Percentiles rank a stretch among this genome's conserved stretches.
phyloP scores from a whole-genome alignment of 2,329 filamentous ascomycete genomes.

The Tolypocladium endophyticum region DNA sequence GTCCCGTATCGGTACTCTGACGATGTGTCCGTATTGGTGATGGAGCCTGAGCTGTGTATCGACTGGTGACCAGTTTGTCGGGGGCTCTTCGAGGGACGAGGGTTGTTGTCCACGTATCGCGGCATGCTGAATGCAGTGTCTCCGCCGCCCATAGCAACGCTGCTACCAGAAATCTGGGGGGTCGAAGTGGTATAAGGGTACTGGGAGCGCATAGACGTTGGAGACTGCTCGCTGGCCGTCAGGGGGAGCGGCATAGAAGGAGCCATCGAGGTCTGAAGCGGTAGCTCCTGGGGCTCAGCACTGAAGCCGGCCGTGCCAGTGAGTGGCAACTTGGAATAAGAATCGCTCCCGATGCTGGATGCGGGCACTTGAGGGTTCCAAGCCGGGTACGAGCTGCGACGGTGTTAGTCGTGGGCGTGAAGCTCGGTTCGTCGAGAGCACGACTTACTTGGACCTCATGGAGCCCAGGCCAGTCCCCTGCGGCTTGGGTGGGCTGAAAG shows the following conservation, averaged over 20 bases:
- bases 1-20: slow-evolving; percentile 49
- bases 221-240: slow-evolving; percentile 35
- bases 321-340: slow-evolving; percentile 43
- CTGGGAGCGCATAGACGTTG: slow-evolving; percentile 38
- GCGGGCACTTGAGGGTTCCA: slow-evolving; percentile 44
- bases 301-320: slow-evolving; percentile 36
- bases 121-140: slow-evolving; percentile 42
- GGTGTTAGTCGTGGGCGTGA: slow-evolving; percentile 11
- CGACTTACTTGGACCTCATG: slow-evolving; percentile 49
- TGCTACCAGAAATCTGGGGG: slow-evolving; percentile 35
- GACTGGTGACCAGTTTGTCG: slow-evolving; percentile 44
- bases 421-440: neutral
- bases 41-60: slow-evolving; percentile 37
- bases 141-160: slow-evolving; percentile 20
- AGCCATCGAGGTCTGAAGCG: slow-evolving; percentile 39
- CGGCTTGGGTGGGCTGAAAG: slow-evolving; percentile 46
- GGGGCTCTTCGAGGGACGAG: slow-evolving; percentile 45
- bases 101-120: slow-evolving; percentile 43
- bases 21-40: slow-evolving; percentile 33
- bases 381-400: slow-evolving; percentile 43
- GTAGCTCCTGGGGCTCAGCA: slow-evolving; percentile 42
- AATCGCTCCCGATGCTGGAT: slow-evolving; percentile 37
- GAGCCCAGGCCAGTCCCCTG: slow-evolving; percentile 39
- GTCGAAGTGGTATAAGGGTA: slow-evolving; percentile 44
- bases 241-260: slow-evolving; percentile 43